These are phyloP conservation scores for Firmiana major DNA, from an alignment of 345 rosid genomes.

Conservation along the genomic window DNA sequence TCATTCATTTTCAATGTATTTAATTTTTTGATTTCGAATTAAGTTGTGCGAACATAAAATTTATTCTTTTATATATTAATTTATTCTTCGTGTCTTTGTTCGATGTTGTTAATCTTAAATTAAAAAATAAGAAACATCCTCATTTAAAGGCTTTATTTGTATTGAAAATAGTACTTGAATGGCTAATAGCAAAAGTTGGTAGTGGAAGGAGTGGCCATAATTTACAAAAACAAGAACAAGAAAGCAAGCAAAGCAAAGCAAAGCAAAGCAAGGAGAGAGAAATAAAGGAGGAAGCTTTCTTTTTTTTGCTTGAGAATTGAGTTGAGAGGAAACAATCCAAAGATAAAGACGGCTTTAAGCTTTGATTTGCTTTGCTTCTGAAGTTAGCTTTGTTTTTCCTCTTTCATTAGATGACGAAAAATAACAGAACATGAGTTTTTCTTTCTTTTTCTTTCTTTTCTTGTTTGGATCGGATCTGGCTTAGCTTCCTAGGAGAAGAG, in stretches of 20 bases:
- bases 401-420: constrained; percentile 7
- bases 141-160: constrained; percentile 6
- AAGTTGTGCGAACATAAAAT: no score
- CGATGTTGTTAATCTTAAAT: not conserved
- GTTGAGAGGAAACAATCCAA: constrained; percentile 2
- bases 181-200: constrained; percentile 2
- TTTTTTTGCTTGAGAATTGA: not conserved
- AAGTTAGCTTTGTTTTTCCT: constrained; percentile 3
- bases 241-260: constrained; percentile 47
- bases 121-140: not conserved
- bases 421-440: not conserved
- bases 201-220: not conserved
- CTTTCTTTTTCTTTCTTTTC: constrained; percentile 13
- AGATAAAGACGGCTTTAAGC: not conserved
- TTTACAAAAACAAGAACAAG: constrained; percentile 24
- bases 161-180: not conserved
- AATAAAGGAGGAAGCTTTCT: not conserved
- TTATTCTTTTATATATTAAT: no score
- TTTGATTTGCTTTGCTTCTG: not conserved
- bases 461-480: constrained; percentile 56
- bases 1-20: no score
- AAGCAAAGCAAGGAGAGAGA: not conserved
- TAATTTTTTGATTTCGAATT: no score
- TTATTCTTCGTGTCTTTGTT: no score
- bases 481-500: constrained; percentile 18